These are phyloP conservation scores for Blastocystis sp. DNA, from an alignment of 352 stramenopile species.

Conservation along the genomic window DNA sequence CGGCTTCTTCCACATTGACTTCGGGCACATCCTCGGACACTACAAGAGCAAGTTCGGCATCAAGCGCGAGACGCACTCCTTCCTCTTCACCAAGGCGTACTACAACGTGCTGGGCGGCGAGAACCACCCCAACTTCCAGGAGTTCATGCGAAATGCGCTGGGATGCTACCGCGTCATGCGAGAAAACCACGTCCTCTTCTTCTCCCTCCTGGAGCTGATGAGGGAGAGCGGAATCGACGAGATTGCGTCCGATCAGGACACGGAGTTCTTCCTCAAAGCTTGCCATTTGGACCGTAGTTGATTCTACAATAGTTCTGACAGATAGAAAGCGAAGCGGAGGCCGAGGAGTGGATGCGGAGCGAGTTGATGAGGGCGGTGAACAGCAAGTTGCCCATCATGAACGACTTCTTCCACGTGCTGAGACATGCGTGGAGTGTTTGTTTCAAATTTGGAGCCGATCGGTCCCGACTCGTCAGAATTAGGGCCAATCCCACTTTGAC, in stretches of 20 bases:
- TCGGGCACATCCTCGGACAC: conserved; percentile 89
- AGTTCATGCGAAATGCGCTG: conserved; percentile 74
- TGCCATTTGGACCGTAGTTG: conserved; percentile 42
- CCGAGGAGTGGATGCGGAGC: conserved; percentile 23
- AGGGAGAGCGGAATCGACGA: conserved; percentile 50
- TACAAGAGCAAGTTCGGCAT: conserved; percentile 88
- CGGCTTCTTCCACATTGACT: conserved; percentile 92
- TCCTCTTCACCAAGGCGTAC: conserved; percentile 87
- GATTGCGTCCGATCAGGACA: conserved; percentile 52
- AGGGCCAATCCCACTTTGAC: background rate
- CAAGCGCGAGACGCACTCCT: conserved; percentile 83
- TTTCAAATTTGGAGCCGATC: background rate
- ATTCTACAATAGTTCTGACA: background rate
- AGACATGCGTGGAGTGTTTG: conserved; percentile 42
- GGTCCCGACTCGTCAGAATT: background rate
- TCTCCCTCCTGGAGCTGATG: conserved; percentile 57
- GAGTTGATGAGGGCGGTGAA: conserved; percentile 51
- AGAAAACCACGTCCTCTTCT: conserved; percentile 51
- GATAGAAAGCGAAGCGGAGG: conserved; percentile 35
- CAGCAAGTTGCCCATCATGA: conserved; percentile 62
- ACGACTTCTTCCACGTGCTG: conserved; percentile 68
- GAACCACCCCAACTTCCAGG: conserved; percentile 77
- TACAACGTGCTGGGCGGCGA: conserved; percentile 80
- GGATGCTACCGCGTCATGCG: conserved; percentile 42
- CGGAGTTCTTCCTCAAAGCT: conserved; percentile 42